Evolutionary conservation across 2,329 filamentous ascomycete genomes (phyloP).

Genomic region (Graphilbum sp.): DNA sequence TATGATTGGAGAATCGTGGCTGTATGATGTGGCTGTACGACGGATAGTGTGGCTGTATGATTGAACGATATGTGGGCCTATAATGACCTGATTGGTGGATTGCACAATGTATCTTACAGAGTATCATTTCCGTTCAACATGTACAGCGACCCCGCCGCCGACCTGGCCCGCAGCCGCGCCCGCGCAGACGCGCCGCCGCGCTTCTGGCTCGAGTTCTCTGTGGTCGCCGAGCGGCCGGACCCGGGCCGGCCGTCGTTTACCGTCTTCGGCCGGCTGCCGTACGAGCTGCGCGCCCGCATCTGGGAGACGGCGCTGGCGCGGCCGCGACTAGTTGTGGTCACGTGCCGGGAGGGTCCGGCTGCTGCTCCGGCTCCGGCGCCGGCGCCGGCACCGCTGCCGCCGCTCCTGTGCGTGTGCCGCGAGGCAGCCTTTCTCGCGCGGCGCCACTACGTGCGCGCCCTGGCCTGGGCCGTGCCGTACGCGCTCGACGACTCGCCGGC

Average conservation of each 20-base stretch:
- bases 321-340: conserved; percentile 27
- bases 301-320: conserved; percentile 23
- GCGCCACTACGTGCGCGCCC: conserved; percentile 27
- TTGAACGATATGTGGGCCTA: no score
- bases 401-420: conserved; percentile 25
- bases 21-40: no score
- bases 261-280: conserved; percentile 23
- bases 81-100: no score
- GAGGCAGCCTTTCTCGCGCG: conserved; percentile 26
- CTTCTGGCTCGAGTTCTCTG: conserved; percentile 30
- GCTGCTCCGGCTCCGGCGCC: not conserved
- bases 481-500: not conserved
- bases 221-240: conserved; percentile 3
- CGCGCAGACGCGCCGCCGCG: not conserved
- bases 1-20: no score
- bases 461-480: conserved; percentile 27
- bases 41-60: no score
- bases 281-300: conserved; percentile 30
- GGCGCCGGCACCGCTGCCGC: conserved; percentile 11
- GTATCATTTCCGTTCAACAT: no score
- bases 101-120: no score
- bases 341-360: conserved; percentile 17
- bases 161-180: not conserved
- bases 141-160: no score
- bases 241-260: conserved; percentile 13